These are phyloP conservation scores for Poteriospumella lacustris DNA, from an alignment of 108 stramenopile genomes.

Conservation along the genomic window DNA sequence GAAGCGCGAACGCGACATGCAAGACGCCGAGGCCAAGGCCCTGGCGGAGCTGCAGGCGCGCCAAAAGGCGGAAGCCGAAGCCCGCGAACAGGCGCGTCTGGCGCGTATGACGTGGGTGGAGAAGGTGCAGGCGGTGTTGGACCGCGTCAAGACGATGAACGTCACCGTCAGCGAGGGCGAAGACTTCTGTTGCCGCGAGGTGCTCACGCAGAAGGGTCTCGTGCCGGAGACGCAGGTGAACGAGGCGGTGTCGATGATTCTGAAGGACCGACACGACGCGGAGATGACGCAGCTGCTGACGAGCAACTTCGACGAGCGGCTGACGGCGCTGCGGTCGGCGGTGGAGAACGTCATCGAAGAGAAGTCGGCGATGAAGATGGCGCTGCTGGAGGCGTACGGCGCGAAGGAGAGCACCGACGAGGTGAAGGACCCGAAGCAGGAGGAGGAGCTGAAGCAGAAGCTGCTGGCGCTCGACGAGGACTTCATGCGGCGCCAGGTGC, in stretches of 20 bases:
- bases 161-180: not conserved
- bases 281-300: conserved; percentile 12
- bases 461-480: not conserved
- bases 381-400: not conserved
- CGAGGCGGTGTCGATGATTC: not conserved
- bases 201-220: not conserved
- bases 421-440: not conserved
- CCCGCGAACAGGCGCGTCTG: not conserved
- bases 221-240: conserved; percentile 21
- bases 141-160: not conserved
- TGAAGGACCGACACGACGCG: not conserved
- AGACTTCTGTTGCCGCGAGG: conserved; percentile 17
- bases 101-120: conserved; percentile 17
- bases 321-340: not conserved
- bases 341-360: conserved; percentile 21
- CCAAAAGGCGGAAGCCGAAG: conserved; percentile 11
- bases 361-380: not conserved
- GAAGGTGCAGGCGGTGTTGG: not conserved
- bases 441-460: not conserved
- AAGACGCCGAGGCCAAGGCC: conserved; percentile 9
- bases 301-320: conserved; percentile 18
- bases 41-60: not conserved
- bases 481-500: not conserved
- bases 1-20: not conserved
- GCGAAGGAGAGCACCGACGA: not conserved